phyloP scores from a whole-genome alignment of 495 filamentous ascomycete genomes.

The Cryomyces minteri region DNA sequence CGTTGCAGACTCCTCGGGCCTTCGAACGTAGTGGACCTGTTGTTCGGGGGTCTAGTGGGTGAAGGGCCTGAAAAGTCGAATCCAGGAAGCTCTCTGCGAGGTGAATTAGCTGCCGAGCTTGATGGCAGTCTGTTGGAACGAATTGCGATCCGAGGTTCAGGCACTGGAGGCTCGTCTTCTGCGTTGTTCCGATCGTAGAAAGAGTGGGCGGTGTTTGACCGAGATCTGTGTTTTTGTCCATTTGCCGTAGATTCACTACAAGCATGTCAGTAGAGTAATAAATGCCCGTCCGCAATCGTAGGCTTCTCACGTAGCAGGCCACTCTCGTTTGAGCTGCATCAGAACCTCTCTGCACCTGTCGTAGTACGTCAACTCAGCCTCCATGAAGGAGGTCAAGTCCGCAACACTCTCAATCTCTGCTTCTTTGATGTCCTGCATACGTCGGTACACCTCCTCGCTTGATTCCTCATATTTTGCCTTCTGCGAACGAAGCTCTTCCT shows the following conservation, averaged over 20 bases:
- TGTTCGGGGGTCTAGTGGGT: constrained; percentile 20
- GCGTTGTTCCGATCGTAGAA: constrained; percentile 38
- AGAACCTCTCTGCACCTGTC: constrained; percentile 72
- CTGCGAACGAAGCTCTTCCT: constrained; percentile 81
- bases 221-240: constrained; percentile 24
- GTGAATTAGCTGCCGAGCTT: constrained; percentile 13
- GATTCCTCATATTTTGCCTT: constrained; percentile 96
- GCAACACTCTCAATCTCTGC: constrained; percentile 68
- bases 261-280: constrained; percentile 3
- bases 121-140: constrained; percentile 30
- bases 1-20: constrained; percentile 33
- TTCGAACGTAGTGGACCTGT: constrained; percentile 36
- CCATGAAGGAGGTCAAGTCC: constrained; percentile 67
- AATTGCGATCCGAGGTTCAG: constrained; percentile 26
- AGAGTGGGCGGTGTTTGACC: constrained; percentile 43
- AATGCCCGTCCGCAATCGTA: background rate
- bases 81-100: constrained; percentile 15
- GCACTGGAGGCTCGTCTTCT: constrained; percentile 41
- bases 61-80: constrained; percentile 16
- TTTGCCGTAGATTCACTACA: constrained; percentile 8
- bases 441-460: constrained; percentile 75
- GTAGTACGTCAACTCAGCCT: constrained; percentile 81
- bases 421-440: constrained; percentile 95
- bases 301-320: constrained; percentile 38
- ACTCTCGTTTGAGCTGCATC: constrained; percentile 45